Evolutionary conservation across 345 rosid genomes (phyloP).

Genomic region (Aegle marmelos): DNA sequence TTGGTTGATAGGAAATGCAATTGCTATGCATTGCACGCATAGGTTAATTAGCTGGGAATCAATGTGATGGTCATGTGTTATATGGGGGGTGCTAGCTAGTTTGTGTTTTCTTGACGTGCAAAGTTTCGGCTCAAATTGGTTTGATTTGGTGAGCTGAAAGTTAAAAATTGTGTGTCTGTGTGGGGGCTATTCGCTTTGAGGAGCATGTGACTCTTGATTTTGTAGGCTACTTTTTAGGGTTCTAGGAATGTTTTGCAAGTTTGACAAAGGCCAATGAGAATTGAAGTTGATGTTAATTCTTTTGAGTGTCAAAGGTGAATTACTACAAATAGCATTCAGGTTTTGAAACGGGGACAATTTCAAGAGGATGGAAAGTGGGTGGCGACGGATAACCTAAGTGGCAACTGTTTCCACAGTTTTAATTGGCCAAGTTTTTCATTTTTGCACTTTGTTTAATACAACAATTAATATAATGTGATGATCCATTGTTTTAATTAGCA

Average conservation of each 20-base stretch:
- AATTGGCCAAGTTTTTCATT: constrained; percentile 17
- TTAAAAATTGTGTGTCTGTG: constrained; percentile 6
- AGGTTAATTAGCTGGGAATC: not conserved
- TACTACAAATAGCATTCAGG: not conserved
- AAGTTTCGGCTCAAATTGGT: constrained; percentile 48
- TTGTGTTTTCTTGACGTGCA: constrained; percentile 48
- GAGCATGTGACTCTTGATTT: not conserved
- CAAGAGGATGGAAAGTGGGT: constrained; percentile 50
- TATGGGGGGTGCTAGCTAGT: not conserved
- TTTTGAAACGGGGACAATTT: not conserved
- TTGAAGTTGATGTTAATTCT: not conserved
- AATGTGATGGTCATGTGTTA: constrained; percentile 22
- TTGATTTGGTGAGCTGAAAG: constrained; percentile 84
- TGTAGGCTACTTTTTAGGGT: constrained; percentile 18
- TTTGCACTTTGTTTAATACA: not conserved
- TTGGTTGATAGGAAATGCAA: constrained; percentile 24
- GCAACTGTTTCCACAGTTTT: constrained; percentile 18
- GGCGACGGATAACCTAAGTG: constrained; percentile 66
- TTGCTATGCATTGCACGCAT: constrained; percentile 15
- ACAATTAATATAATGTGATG: not conserved
- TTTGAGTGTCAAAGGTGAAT: constrained; percentile 21
- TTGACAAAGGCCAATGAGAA: not conserved
- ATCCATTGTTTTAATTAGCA: not conserved
- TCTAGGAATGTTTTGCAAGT: constrained; percentile 4
- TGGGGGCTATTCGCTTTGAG: not conserved